Evolutionary conservation across 1,284 basidiomycete species (phyloP).

Genomic region (Mrakiaceae sp.): DNA sequence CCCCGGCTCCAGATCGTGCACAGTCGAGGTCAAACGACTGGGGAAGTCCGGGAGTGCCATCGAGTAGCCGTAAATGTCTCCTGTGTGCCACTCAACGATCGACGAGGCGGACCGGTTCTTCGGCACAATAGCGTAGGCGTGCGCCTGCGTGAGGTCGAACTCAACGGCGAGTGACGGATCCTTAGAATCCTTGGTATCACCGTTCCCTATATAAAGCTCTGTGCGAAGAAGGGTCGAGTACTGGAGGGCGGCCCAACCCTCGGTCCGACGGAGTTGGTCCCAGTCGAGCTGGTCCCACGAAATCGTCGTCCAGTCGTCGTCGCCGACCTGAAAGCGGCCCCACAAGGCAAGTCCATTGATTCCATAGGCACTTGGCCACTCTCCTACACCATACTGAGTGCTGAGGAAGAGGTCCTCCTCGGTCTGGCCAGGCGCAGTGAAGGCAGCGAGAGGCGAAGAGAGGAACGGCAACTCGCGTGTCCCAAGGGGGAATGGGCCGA

Average conservation of each 20-base stretch:
- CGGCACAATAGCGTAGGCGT: constrained; percentile 30
- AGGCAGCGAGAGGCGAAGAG: constrained; percentile 26
- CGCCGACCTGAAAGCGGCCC: constrained; percentile 21
- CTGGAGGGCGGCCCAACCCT: constrained; percentile 33
- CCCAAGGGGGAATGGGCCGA: constrained; percentile 31
- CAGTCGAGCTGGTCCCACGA: constrained; percentile 25
- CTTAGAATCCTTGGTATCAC: neutral
- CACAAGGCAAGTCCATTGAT: constrained; percentile 27
- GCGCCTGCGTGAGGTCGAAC: constrained; percentile 28
- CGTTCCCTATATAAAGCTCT: neutral
- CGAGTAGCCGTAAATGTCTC: constrained; percentile 31
- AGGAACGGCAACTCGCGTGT: constrained; percentile 32
- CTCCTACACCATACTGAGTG: constrained; percentile 19
- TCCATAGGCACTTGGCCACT: constrained; percentile 27
- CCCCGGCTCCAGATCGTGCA: neutral
- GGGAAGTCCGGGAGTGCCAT: neutral
- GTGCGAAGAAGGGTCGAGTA: constrained; percentile 25
- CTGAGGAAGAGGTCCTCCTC: constrained; percentile 26
- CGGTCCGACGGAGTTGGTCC: constrained; percentile 29
- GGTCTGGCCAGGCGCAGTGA: constrained; percentile 17
- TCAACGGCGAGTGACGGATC: constrained; percentile 19
- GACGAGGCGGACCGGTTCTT: neutral
- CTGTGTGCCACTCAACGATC: constrained; percentile 26
- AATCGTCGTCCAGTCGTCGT: constrained; percentile 23
- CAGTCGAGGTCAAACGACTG: neutral